These are phyloP conservation scores for Aspergillus sclerotiicarbonarius DNA, from an alignment of 495 filamentous ascomycete genomes.

Conservation along the genomic window DNA sequence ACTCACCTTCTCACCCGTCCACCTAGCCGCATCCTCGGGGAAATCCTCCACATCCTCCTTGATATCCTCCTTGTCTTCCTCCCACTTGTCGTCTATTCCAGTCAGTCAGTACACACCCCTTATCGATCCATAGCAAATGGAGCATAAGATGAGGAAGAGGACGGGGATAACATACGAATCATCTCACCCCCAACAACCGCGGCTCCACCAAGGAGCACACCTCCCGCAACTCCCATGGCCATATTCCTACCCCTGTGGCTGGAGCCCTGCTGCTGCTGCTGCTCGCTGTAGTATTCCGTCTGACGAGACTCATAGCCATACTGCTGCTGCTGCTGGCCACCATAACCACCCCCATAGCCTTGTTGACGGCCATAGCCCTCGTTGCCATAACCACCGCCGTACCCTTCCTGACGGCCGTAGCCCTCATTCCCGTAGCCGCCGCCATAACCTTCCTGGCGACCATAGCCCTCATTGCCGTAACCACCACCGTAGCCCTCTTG, in stretches of 20 bases:
- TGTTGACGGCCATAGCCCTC: too few relatives aligned
- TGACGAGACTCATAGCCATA: constrained; percentile 11
- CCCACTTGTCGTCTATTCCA: constrained; percentile 26
- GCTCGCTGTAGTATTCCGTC: constrained; percentile 13
- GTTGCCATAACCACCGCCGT: not conserved
- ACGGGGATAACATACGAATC: constrained; percentile 35
- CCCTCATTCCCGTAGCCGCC: constrained; percentile 14
- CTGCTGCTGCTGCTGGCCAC: not conserved
- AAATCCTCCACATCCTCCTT: constrained; percentile 37
- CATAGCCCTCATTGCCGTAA: not conserved
- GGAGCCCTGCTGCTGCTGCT: constrained; percentile 7
- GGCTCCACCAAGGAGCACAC: constrained; percentile 44
- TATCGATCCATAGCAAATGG: not conserved
- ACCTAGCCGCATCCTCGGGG: constrained; percentile 38
- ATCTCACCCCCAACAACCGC: constrained; percentile 45
- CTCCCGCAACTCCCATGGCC: constrained; percentile 49
- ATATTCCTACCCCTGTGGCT: constrained; percentile 30
- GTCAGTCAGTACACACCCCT: constrained; percentile 26
- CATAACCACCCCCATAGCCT: not conserved
- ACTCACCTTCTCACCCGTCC: constrained; percentile 36
- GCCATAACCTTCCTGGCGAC: constrained; percentile 39
- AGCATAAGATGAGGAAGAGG: constrained; percentile 8
- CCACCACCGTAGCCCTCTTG: constrained; percentile 9
- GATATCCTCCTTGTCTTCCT: constrained; percentile 29
- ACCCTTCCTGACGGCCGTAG: constrained; percentile 16